Evolutionary conservation across 2,329 filamentous ascomycete species (phyloP).

Genomic region (Apiospora saccharicola): DNA sequence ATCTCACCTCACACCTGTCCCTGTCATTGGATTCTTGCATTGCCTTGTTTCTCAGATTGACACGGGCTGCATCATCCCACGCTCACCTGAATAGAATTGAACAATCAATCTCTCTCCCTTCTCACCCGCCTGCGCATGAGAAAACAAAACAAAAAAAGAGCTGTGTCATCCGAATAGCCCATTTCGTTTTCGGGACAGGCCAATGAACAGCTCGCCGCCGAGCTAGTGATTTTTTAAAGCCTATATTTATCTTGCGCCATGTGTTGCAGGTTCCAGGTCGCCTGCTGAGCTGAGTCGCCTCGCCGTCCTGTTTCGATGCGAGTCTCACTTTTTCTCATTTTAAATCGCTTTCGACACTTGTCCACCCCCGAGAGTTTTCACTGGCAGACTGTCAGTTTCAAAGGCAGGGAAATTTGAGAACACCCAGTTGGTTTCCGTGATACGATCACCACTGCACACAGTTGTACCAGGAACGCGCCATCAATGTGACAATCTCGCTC

Average conservation of each 20-base stretch:
- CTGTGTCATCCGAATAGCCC: constrained; percentile 14
- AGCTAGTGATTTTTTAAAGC: neutral
- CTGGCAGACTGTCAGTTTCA: neutral
- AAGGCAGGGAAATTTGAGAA: neutral
- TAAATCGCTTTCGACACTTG: constrained; percentile 4
- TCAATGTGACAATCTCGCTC: constrained; percentile 12
- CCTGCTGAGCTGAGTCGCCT: constrained; percentile 19
- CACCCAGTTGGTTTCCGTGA: constrained; percentile 8
- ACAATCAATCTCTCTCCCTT: neutral
- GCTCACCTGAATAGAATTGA: constrained; percentile 1
- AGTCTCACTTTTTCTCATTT: constrained; percentile 13
- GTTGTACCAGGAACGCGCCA: constrained; percentile 21
- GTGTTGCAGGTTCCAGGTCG: constrained; percentile 14
- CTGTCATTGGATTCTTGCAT: constrained; percentile 3
- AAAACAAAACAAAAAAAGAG: neutral
- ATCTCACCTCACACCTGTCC: constrained; percentile 4
- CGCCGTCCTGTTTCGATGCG: constrained; percentile 2
- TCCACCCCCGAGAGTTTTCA: neutral
- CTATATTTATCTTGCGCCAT: constrained; percentile 23
- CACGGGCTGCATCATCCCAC: constrained; percentile 12
- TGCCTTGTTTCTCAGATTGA: neutral
- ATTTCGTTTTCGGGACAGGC: neutral
- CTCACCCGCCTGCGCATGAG: constrained; percentile 2
- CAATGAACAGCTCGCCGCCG: constrained; percentile 2
- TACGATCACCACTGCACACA: constrained; percentile 17